Evolutionary conservation across 805 yeast species (phyloP).

Genomic region (Suhomyces xylopsoci): DNA sequence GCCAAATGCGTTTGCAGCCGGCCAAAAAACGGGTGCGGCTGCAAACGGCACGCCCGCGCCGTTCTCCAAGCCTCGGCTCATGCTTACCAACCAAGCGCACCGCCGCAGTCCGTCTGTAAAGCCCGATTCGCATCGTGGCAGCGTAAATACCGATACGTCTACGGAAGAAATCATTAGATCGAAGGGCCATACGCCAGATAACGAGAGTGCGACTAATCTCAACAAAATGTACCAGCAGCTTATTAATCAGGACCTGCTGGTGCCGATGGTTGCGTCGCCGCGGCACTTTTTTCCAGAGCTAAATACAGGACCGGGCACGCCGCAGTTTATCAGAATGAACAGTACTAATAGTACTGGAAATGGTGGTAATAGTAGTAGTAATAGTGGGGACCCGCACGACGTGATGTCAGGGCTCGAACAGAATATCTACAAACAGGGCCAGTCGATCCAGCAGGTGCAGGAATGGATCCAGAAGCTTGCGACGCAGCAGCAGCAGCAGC

Average conservation of each 20-base stretch:
- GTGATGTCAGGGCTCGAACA: constrained; percentile 42
- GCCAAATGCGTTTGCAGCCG: neutral
- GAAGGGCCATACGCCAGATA: constrained; percentile 18
- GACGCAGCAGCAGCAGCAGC: constrained; percentile 13
- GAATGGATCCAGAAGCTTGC: constrained; percentile 49
- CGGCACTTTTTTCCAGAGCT: constrained; percentile 34
- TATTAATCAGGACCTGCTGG: constrained; percentile 23
- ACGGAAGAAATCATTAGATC: constrained; percentile 30
- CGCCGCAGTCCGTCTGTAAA: constrained; percentile 13
- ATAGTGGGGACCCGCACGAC: constrained; percentile 11
- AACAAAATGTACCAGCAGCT: constrained; percentile 32
- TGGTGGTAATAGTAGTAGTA: neutral
- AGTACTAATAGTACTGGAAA: neutral
- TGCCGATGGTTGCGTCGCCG: constrained; percentile 23
- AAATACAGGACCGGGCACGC: constrained; percentile 11
- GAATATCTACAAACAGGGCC: constrained; percentile 48
- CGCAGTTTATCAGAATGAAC: constrained; percentile 9
- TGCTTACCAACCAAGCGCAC: constrained; percentile 41
- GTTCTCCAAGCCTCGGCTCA: constrained; percentile 32
- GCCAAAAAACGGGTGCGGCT: neutral
- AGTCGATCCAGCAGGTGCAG: constrained; percentile 52
- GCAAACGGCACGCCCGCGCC: constrained; percentile 13
- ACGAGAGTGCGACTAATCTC: constrained; percentile 12
- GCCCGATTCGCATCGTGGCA: neutral
- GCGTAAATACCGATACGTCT: constrained; percentile 2